These are phyloP conservation scores for Podospora pseudoanserina DNA, from an alignment of 495 filamentous ascomycete genomes.

Conservation along the genomic window DNA sequence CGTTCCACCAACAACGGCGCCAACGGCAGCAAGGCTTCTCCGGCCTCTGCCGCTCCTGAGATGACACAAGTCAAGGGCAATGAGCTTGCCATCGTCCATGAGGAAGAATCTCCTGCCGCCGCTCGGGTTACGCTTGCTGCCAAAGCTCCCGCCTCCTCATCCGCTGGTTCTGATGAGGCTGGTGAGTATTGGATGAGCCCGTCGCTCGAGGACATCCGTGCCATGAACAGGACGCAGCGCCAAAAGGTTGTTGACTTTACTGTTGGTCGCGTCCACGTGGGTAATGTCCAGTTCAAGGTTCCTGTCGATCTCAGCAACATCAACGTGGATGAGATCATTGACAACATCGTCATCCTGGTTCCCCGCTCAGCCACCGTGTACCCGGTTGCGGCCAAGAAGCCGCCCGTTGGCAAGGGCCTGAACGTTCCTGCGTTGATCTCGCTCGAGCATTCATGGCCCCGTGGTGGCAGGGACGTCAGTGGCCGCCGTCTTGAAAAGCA, in stretches of 20 bases:
- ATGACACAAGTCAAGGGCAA: slow-evolving; percentile 71
- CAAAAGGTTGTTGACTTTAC: slow-evolving; percentile 67
- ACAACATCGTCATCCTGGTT: slow-evolving; percentile 66
- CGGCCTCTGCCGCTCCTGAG: slow-evolving; percentile 50
- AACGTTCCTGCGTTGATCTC: slow-evolving; percentile 85
- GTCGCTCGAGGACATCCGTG: slow-evolving; percentile 61
- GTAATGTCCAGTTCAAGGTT: slow-evolving; percentile 72
- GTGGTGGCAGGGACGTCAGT: slow-evolving; percentile 42
- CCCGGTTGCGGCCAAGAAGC: slow-evolving; percentile 67
- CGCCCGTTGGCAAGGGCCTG: slow-evolving; percentile 75
- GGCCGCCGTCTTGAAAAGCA: slow-evolving; percentile 65
- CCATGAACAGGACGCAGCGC: slow-evolving; percentile 69
- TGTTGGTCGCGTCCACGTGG: slow-evolving; percentile 77
- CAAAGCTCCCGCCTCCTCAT: slow-evolving; percentile 42
- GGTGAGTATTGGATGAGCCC: slow-evolving; percentile 88
- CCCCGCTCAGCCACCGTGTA: slow-evolving; percentile 84
- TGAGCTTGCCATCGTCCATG: slow-evolving; percentile 74
- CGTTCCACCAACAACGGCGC: slow-evolving; percentile 44
- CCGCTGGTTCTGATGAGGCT: slow-evolving; percentile 32
- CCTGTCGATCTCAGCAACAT: slow-evolving; percentile 75
- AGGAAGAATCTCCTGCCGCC: slow-evolving; percentile 53
- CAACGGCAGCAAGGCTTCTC: slow-evolving; percentile 46
- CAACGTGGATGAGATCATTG: slow-evolving; percentile 66
- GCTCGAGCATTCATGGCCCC: slow-evolving; percentile 87
- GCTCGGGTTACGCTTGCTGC: slow-evolving; percentile 21